phyloP scores from a whole-genome alignment of 2,329 filamentous ascomycete genomes.

The Phialocephala subalpina region DNA sequence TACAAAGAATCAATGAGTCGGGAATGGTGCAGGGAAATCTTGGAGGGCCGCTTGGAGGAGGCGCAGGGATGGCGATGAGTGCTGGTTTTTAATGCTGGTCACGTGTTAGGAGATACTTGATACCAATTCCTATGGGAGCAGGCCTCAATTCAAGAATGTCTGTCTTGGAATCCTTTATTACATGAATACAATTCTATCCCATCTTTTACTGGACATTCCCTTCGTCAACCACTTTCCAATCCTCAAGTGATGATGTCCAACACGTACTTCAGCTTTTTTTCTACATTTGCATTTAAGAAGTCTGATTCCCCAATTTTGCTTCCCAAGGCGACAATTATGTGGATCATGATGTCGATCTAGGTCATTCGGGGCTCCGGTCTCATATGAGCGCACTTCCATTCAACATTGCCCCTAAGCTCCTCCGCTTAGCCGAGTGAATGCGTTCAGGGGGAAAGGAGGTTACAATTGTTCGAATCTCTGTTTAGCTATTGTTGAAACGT shows the following conservation, averaged over 20 bases:
- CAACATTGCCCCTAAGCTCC: not conserved
- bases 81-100: not conserved
- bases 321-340: not conserved
- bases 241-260: not conserved
- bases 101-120: not conserved
- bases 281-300: not conserved
- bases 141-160: too few relatives aligned
- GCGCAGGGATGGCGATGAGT: conserved; percentile 10
- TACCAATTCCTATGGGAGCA: too few relatives aligned
- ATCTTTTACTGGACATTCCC: not conserved
- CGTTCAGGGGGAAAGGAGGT: not conserved
- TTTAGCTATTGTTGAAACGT: too few relatives aligned
- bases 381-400: too few relatives aligned
- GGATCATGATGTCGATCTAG: not conserved
- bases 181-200: not conserved
- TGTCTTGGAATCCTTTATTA: not conserved
- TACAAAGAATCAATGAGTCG: conserved; percentile 12
- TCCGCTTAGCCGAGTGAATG: not conserved
- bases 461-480: not conserved
- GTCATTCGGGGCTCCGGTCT: too few relatives aligned
- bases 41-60: conserved; percentile 15
- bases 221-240: not conserved
- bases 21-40: conserved; percentile 12
- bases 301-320: not conserved
- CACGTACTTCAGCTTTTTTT: not conserved